These are phyloP conservation scores for Gossypium trilobum DNA, from an alignment of 441 rosid genomes.

Conservation along the genomic window DNA sequence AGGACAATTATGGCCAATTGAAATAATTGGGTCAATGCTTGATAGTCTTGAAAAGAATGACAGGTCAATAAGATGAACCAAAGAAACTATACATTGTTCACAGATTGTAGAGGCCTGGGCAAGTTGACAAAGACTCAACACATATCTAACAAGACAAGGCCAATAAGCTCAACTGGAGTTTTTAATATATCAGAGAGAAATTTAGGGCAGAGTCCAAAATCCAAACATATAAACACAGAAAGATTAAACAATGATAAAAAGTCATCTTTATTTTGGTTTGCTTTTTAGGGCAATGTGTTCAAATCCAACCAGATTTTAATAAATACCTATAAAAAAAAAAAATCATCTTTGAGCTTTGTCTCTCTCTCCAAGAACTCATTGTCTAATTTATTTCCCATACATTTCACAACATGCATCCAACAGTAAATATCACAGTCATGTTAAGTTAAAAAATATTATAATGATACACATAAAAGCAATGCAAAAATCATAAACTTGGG, in stretches of 20 bases:
- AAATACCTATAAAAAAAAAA: background rate
- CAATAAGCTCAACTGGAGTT: background rate
- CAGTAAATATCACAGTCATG: background rate
- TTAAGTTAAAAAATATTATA: background rate
- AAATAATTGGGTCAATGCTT: background rate
- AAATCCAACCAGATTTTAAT: background rate
- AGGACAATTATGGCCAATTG: background rate
- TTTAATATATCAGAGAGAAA: background rate
- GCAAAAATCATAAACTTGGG: background rate
- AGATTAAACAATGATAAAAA: background rate
- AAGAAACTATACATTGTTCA: background rate
- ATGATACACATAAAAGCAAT: background rate
- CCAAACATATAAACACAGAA: background rate
- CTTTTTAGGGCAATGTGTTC: background rate
- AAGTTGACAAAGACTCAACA: background rate
- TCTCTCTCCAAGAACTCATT: background rate
- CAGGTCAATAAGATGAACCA: background rate
- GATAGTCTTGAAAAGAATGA: background rate
- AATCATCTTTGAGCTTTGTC: background rate
- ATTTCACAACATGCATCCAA: background rate
- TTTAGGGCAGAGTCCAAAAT: background rate
- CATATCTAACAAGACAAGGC: constrained; percentile 7
- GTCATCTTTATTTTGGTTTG: background rate
- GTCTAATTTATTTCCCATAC: background rate
- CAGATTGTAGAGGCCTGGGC: background rate